Conservation (phyloP, 208 protist genomes). For the Trypanosoma caninum region DNA sequence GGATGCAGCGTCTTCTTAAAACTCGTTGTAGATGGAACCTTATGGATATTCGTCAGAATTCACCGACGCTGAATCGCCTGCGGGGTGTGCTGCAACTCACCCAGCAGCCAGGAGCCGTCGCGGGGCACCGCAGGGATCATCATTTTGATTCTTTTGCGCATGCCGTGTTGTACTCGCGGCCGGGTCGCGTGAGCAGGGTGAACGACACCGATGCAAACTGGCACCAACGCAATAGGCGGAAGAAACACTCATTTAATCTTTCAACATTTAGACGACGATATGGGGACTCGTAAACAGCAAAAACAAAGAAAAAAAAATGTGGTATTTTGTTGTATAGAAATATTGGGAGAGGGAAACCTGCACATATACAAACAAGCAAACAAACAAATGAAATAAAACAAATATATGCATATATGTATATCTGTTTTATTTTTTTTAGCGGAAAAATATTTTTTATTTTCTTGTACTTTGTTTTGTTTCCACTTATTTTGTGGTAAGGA, state of each 20-base stretch:
- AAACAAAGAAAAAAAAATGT: constrained; percentile 4
- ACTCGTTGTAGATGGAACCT: constrained; percentile 31
- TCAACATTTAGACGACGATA: constrained; percentile 44
- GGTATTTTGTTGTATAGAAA: no score
- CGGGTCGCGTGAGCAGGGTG: constrained; percentile 35
- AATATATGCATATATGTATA: constrained; percentile 8
- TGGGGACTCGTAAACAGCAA: constrained; percentile 21
- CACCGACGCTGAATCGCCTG: constrained; percentile 33
- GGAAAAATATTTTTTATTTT: no score
- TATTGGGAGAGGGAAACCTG: no score
- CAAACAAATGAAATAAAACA: no score
- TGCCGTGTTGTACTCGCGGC: constrained; percentile 53
- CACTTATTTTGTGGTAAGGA: constrained; percentile 17
- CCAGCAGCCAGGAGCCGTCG: constrained; percentile 30
- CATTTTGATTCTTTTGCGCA: constrained; percentile 37
- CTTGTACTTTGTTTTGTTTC: constrained; percentile 3
- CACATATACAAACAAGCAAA: no score
- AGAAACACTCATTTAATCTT: constrained; percentile 23
- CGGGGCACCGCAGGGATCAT: constrained; percentile 25
- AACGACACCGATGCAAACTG: constrained; percentile 34
- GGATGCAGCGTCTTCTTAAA: constrained; percentile 18
- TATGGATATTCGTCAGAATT: constrained; percentile 31
- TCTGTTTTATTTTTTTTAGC: constrained; percentile 12
- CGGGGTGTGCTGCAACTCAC: constrained; percentile 31
- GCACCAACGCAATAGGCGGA: constrained; percentile 24